Evolutionary conservation across 768 basidiomycete genomes (phyloP), one percentile per base, ranked within the genome.

Genomic region (Leccinum broughii): DNA sequence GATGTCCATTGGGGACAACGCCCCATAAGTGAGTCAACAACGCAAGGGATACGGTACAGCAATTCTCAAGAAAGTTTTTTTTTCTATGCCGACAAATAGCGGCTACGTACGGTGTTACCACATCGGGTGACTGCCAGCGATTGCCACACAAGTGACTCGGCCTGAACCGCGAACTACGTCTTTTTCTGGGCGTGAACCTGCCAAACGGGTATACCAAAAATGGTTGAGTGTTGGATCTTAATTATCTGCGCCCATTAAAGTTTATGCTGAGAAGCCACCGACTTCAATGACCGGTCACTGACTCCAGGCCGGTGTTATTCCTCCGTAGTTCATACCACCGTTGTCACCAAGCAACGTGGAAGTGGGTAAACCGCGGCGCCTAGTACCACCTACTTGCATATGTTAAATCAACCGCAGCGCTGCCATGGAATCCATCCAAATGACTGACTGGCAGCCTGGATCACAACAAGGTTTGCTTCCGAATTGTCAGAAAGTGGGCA

Each of bases 1-100:
- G 32, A 44, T 26, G 34, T 49, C 39, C 41, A 22, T 49, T 34
- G 22, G 51, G 39, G 30, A 46, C 55, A 55, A 46, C 32, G 17
- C 58, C 61, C 57, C 60, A 54, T 55, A 62, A 69, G 64, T 69
- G 67, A 69, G 68, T 69, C 54, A 59, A 57, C 44, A 66, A n/a
- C 64, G 26, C 50, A 62, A 61, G 58, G 62, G 60, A 52, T 62
- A 46, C 48, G 49, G 15, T 61, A n/a, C 56, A 53, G 48, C 59
- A 60, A 44, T 59, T 69, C 65, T 70, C 57, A 72, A 66, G 64
- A 59, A 58, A 62, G 8, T 24, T 59, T 54, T 70, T 60, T 66
- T 55, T 66, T 55, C 24, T 6, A 56, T 60, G 48, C 59, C 34
- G 55, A 69, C 32, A 57, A 61, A 64, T 68, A 64, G 67, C 58